Evolutionary conservation across 805 yeast species (phyloP).

Genomic region (Torulaspora gathmanii): DNA sequence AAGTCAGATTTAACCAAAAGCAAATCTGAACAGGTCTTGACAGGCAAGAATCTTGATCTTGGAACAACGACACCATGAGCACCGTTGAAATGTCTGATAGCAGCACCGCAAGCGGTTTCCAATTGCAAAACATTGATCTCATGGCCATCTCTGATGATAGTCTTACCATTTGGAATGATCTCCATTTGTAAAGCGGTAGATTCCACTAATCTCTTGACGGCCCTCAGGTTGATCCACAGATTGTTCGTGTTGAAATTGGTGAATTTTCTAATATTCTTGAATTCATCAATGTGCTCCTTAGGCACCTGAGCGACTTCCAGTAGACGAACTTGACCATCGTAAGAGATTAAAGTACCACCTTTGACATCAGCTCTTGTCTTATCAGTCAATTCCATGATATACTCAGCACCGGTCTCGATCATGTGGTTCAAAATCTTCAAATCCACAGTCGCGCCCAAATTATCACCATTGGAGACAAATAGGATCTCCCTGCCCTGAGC

Average conservation of each 20-base stretch:
- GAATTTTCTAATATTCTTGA: constrained; percentile 95
- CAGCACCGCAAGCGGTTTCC: constrained; percentile 99
- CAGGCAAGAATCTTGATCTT: constrained; percentile 96
- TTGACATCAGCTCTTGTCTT: constrained; percentile 99
- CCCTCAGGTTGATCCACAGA: constrained; percentile 93
- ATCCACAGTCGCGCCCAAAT: constrained; percentile 97
- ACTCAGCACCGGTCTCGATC: constrained; percentile 87
- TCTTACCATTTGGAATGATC: constrained; percentile 91
- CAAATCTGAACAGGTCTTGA: constrained; percentile 93
- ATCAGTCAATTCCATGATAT: constrained; percentile 97
- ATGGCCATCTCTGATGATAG: constrained; percentile 67
- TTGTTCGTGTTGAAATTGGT: constrained; percentile 97
- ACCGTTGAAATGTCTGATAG: constrained; percentile 88
- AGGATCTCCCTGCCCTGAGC: constrained; percentile 92
- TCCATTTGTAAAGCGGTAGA: constrained; percentile 78
- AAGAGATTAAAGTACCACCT: constrained; percentile 97
- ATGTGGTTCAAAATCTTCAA: constrained; percentile 84
- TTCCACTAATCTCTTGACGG: constrained; percentile 88
- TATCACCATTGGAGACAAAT: constrained; percentile 97
- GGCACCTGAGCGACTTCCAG: constrained; percentile 94
- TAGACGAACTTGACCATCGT: constrained; percentile 89
- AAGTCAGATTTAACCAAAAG: constrained; percentile 92
- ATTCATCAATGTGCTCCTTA: constrained; percentile 96
- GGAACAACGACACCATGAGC: constrained; percentile 99
- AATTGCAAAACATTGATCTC: constrained; percentile 87